A percentile compares a stretch with the other conserved stretches of the same genome.
These are phyloP conservation scores for Vaccinium vitisidaea DNA, from an alignment of 148 eudicot genomes.

Conservation along the genomic window DNA sequence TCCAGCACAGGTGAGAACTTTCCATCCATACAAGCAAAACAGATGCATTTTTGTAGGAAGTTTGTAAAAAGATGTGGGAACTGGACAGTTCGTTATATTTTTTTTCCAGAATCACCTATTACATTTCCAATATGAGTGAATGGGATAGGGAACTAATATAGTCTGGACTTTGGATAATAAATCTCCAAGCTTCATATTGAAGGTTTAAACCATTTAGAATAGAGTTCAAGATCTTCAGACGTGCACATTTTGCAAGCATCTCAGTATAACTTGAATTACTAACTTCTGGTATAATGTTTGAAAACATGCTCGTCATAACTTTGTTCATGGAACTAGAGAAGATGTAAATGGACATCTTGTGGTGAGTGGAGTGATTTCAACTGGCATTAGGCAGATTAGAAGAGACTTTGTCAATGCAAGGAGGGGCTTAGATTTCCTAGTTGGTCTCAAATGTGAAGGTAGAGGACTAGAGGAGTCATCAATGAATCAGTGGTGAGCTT, in stretches of 20 bases:
- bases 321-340: background rate
- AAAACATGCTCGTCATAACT: background rate
- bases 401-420: background rate
- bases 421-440: background rate
- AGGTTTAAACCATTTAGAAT: background rate
- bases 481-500: background rate
- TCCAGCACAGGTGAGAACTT: constrained; percentile 64
- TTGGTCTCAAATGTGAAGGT: background rate
- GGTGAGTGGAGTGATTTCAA: background rate
- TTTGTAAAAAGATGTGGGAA: background rate
- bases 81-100: background rate
- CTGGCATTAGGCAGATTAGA: background rate
- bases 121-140: background rate
- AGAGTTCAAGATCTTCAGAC: background rate
- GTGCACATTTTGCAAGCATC: background rate
- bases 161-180: background rate
- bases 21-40: background rate
- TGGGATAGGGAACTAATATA: background rate
- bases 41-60: background rate
- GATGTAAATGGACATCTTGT: background rate
- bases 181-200: background rate
- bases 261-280: background rate
- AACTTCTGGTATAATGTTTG: background rate
- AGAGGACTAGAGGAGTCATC: constrained; percentile 7
- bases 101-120: background rate